Evolutionary conservation across 192 early-diverging fungal genomes (phyloP), one percentile per base, ranked within the genome.

Genomic region (Physocladia obscura): DNA sequence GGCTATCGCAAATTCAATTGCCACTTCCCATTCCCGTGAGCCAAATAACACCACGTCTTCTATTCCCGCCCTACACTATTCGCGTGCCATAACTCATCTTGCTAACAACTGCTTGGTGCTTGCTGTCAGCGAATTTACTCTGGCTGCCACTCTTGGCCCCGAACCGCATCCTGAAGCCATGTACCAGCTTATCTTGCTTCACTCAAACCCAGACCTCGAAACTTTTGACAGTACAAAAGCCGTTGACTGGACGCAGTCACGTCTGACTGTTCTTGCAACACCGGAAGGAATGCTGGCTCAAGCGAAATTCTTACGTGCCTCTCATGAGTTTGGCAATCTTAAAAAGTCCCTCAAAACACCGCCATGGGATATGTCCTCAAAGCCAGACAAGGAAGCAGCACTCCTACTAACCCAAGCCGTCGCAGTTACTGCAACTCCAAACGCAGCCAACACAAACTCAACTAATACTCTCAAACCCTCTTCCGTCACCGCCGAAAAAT

Each of bases 261-360:
- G 69, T 4, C 39, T 70, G 24, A 60, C 60, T 5, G 69, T 70
- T 11, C 69, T 70, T 15, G 44, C 21, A 8, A 70, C 69, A 17
- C 69, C 69, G 21, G 69, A 70, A 21, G 69, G 69, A 30, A 70
- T 70, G 69, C 69, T 70, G 4, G 21, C 56, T 1, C 69, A 70
- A 44, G 69, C 69, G 2, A 21, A 31, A 19, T 70, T 70, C 48
- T 39, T 70, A 31, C 44, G 65, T 22, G 62, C n/a, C n/a, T n/a
- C n/a, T n/a, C n/a, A n/a, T n/a, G n/a, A n/a, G 0, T 38, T 38
- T 62, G n/a, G 59, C 38, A 39, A 35, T 13, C n/a, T 58, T 58
- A 19, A 11, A 26, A 5, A 17, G 11, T 58, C 57, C 57, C 5
- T 8, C 30, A 15, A 26, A 24, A 26, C 11, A 21, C 35, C 19